phyloP scores from a whole-genome alignment of 495 filamentous ascomycete species.

The Immersiella caudata region DNA sequence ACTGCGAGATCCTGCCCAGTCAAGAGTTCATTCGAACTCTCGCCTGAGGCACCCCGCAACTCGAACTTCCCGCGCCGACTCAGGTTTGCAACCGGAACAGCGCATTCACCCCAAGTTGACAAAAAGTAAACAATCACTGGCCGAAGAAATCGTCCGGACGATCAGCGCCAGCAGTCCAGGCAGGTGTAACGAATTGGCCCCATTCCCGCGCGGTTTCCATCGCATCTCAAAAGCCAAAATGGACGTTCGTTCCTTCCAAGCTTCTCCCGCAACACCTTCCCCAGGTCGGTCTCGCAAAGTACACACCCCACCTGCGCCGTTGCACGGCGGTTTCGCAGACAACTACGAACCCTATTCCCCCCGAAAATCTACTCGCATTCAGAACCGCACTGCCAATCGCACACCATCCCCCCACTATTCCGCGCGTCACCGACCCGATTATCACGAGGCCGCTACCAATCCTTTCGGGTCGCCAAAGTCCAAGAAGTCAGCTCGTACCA shows the following conservation, averaged over 20 bases:
- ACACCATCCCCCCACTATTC: slow-evolving; percentile 51
- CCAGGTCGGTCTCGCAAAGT: slow-evolving; percentile 61
- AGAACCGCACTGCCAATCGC: slow-evolving; percentile 41
- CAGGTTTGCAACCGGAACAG: not conserved
- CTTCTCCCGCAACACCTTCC: slow-evolving; percentile 46
- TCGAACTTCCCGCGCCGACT: not conserved
- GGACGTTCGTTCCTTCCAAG: not conserved
- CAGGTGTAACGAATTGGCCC: not conserved
- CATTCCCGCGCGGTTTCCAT: not conserved
- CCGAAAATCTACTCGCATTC: slow-evolving; percentile 59
- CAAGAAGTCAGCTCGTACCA: slow-evolving; percentile 22
- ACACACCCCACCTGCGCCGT: slow-evolving; percentile 72
- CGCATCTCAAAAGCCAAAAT: not conserved
- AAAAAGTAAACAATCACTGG: not conserved
- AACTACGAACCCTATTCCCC: slow-evolving; percentile 69
- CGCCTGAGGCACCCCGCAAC: not conserved
- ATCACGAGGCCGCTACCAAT: slow-evolving; percentile 30
- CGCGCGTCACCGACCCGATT: slow-evolving; percentile 29
- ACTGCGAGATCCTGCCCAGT: not conserved
- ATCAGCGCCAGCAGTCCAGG: not conserved
- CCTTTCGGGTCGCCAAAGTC: slow-evolving; percentile 38
- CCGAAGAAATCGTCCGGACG: not conserved
- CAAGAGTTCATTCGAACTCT: not conserved
- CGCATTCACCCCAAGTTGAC: not conserved
- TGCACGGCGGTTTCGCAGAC: slow-evolving; percentile 71